These are phyloP conservation scores for Wickerhamiella hasegawae DNA, from an alignment of 805 yeast species.

Conservation along the genomic window DNA sequence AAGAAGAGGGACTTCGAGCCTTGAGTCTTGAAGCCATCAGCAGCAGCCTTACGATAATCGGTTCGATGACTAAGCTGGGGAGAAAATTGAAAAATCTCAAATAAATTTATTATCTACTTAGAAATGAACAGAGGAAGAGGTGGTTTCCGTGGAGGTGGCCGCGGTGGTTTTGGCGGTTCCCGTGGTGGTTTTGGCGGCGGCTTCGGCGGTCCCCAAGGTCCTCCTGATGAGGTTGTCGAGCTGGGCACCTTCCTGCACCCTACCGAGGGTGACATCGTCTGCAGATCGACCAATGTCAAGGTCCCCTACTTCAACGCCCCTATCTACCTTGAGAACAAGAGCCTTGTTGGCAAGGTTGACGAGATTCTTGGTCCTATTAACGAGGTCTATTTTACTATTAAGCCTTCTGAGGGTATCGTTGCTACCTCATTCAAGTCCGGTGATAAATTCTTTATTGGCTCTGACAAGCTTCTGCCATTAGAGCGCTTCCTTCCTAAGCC, in stretches of 20 bases:
- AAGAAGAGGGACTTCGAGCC: too few species aligned
- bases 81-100: too few species aligned
- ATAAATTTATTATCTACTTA: too few species aligned
- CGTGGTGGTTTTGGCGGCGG: constrained; percentile 57
- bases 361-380: constrained; percentile 95
- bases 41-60: too few species aligned
- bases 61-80: too few species aligned
- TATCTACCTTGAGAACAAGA: constrained; percentile 87
- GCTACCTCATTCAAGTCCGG: constrained; percentile 88
- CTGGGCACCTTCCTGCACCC: constrained; percentile 87
- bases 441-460: constrained; percentile 89
- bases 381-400: constrained; percentile 94
- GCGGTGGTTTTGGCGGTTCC: constrained; percentile 45
- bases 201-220: constrained; percentile 78
- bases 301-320: constrained; percentile 98
- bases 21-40: too few species aligned
- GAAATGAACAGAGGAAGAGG: constrained; percentile 1
- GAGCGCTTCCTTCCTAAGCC: constrained; percentile 97
- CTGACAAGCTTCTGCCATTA: constrained; percentile 86
- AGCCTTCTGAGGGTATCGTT: constrained; percentile 91
- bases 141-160: constrained; percentile 14
- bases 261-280: constrained; percentile 94
- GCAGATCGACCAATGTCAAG: constrained; percentile 86
- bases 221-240: constrained; percentile 90
- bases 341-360: constrained; percentile 93